These are phyloP conservation scores for Thelonectria blattea DNA, from an alignment of 2,329 filamentous ascomycete genomes.

Conservation along the genomic window DNA sequence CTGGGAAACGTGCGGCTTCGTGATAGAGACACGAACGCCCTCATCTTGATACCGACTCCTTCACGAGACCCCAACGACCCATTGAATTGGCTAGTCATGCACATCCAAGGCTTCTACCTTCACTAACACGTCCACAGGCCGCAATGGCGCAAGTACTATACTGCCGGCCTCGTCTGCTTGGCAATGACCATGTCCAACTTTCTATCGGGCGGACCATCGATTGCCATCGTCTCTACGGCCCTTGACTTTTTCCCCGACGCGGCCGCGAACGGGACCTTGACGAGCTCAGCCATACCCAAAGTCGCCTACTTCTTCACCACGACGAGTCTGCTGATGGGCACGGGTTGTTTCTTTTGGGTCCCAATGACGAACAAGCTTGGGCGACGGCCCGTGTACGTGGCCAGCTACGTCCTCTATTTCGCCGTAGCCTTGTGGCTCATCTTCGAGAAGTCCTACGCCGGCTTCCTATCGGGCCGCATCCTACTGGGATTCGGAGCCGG, in stretches of 20 bases:
- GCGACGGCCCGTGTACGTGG: conserved; percentile 50
- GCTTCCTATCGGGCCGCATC: conserved; percentile 54
- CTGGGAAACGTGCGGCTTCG: conserved; percentile 52
- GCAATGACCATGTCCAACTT: conserved; percentile 65
- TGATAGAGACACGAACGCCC: conserved; percentile 50
- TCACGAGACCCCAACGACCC: conserved; percentile 38
- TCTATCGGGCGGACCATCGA: conserved; percentile 59
- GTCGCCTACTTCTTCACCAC: conserved; percentile 60
- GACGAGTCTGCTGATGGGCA: conserved; percentile 49
- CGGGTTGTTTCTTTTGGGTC: conserved; percentile 53
- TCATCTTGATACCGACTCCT: conserved; percentile 50
- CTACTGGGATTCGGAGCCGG: conserved; percentile 60
- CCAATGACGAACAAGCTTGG: conserved; percentile 54
- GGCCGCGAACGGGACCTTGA: conserved; percentile 36
- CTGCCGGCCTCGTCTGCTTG: conserved; percentile 55
- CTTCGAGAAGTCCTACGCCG: conserved; percentile 48
- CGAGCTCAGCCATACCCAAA: conserved; percentile 46
- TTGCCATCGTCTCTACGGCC: conserved; percentile 56
- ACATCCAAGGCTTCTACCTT: conserved; percentile 19
- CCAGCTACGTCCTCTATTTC: conserved; percentile 52
- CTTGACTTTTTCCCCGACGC: conserved; percentile 52
- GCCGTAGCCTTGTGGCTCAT: conserved; percentile 50
- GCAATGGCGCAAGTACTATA: conserved; percentile 56
- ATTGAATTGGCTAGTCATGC: conserved; percentile 52
- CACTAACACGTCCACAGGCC: conserved; percentile 41